Percentiles rank a stretch among this genome's conserved stretches.
Conservation (phyloP, 2,329 filamentous ascomycete genomes). For the Trichoderma afroharzianum region DNA sequence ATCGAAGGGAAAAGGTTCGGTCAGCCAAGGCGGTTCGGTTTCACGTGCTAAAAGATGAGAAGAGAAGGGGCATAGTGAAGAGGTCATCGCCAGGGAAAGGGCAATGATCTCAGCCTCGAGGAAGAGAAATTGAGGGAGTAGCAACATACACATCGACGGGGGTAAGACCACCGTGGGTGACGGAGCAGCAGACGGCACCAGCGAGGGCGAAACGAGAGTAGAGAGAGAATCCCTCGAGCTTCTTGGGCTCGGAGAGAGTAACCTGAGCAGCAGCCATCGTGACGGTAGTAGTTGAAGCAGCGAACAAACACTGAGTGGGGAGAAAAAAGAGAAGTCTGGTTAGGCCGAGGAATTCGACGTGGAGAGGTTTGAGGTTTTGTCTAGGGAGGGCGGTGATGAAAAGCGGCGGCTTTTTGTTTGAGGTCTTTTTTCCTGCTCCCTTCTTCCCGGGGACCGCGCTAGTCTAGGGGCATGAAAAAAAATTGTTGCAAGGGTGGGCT, state of each 20-base stretch:
- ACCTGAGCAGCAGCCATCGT: slow-evolving; percentile 18
- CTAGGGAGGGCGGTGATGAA: slow-evolving; percentile 6
- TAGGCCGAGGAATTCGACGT: slow-evolving; percentile 9
- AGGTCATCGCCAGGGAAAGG: neutral
- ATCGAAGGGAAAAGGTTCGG: slow-evolving; percentile 16
- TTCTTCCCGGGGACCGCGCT: slow-evolving; percentile 8
- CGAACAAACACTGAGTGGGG: slow-evolving; percentile 9
- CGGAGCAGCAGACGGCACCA: slow-evolving; percentile 94
- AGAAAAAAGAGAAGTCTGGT: neutral
- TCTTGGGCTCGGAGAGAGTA: slow-evolving; percentile 35
- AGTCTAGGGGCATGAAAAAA: slow-evolving; percentile 17
- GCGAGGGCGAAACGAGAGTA: slow-evolving; percentile 97
- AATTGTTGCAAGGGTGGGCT: neutral
- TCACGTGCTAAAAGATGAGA: neutral
- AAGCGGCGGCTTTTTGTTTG: slow-evolving; percentile 16
- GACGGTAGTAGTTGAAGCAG: neutral
- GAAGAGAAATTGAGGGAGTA: neutral
- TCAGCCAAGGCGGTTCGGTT: slow-evolving; percentile 20
- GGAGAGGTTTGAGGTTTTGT: slow-evolving; percentile 12
- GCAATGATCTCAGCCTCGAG: neutral
- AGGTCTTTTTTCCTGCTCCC: slow-evolving; percentile 19
- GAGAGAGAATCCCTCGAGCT: slow-evolving; percentile 58
- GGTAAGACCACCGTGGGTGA: slow-evolving; percentile 95
- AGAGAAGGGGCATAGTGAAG: too few species aligned
- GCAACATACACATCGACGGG: slow-evolving; percentile 96